Evolutionary conservation across 2,329 filamentous ascomycete species (phyloP), one percentile per base, ranked within the genome.

Genomic region (Leptographium galeiforme): DNA sequence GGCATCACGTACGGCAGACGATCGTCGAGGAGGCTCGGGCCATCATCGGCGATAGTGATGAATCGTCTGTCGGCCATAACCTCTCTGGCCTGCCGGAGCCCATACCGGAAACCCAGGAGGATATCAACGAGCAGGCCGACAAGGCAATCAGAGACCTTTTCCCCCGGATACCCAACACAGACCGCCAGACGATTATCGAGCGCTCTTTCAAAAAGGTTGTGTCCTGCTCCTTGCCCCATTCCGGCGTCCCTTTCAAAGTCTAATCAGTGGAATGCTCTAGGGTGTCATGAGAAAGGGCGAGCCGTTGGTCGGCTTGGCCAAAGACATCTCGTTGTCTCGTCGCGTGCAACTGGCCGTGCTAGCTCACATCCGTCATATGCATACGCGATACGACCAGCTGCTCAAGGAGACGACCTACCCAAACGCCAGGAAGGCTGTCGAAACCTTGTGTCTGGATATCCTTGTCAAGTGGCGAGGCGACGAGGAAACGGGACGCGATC

Each of bases 381-480:
- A 83, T 60, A 85, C 81, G 7, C 73, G 78, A 60, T 85, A 85
- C 67, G 81, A 85, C 61, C 64, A 75, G 54, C 68, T 84, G 18
- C 67, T 84, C 16, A 74, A 65, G 60, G 77, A 83, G 61, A 78
- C 77, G 6, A 70, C 67, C 18, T 84, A 78, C 71, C 67, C 71
- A 50, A 79, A 78, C 61, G 79, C 81, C 51, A 72, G 81, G 57
- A 82, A 76, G 66, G 73, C 74, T 43, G 79, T 84, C 46, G 78
- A 84, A 60, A 66, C 72, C 36, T 68, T 80, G 14, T 84, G 81
- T 57, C 69, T 84, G 47, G 81, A 84, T 59, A 71, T 80, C 52
- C 76, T 85, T 64, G 76, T 84, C 71, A 84, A 84, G 76, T 85
- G 81, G 81, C 80, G 81, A 68, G 81, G 81, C 53, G 81, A 85